Evolutionary conservation across 306 rosid species (phyloP), one percentile per base, ranked within the genome.

Genomic region (Cucurbita pepo): DNA sequence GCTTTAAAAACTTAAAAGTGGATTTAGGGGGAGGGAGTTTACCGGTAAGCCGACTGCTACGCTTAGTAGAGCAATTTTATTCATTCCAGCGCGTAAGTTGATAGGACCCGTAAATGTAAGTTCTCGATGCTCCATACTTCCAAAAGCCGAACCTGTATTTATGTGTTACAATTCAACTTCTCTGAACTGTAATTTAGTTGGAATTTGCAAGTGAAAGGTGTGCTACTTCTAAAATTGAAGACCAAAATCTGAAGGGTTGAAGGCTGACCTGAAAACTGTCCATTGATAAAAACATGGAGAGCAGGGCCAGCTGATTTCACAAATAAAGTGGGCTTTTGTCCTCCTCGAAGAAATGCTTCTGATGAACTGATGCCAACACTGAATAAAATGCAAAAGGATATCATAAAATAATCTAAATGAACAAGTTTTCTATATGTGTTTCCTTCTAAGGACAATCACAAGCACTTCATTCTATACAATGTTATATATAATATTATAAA

Each of bases 11-110:
- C 1, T 69, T 43, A 18, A 56, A 34, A 47, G 56, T 6, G 45
- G 81, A 66, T 59, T 69, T 45, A 65, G 43, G 79, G 74, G 45
- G 57, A 77, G 71, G 76, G 60, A 56, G 77, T 89, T 79, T 34
- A 94, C 99, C 25, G 96, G 95, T 63, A 94, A 85, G 85, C 99
- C 99, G 69, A 89, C 95, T 65, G 99, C 89, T 47, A 91, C 74
- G 73, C 97, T 94, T 54, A 94, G 97, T 54, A 94, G 88, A 71
- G 99, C 85, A 75, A 94, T 85, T 84, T 77, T 87, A 45, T 93
- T 93, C 51, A 79, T 81, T 83, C 98, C 97, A 21, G 90, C 88
- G 6, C 18, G 89, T 43, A 93, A 86, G 75, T 85, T 82, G 60
- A 85, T 79, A 43, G 92, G 87, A 25, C 86, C 91, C 19, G 87